A percentile compares a stretch with the other conserved stretches of the same genome.
phyloP scores from a whole-genome alignment of 208 protist genomes.

The Wallacemonas sp. region DNA sequence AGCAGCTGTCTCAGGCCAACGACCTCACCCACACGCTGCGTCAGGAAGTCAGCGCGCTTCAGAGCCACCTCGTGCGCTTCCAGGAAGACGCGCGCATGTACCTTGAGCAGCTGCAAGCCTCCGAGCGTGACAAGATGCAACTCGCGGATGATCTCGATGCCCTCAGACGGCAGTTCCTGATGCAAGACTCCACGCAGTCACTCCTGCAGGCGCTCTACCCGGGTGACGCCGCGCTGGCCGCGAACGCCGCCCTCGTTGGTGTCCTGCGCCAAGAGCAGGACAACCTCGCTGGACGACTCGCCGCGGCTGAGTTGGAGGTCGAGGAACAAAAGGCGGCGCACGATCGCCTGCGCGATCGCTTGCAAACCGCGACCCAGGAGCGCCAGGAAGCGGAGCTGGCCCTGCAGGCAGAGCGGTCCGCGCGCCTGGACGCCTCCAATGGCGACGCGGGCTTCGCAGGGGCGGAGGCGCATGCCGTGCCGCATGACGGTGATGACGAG shows the following conservation, averaged over 20 bases:
- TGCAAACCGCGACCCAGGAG: conserved; percentile 12
- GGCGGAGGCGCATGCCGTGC: too few species aligned
- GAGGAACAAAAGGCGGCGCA: conserved; percentile 2
- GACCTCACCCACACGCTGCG: conserved; percentile 8
- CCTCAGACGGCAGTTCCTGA: conserved; percentile 36
- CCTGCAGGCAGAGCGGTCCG: conserved; percentile 24
- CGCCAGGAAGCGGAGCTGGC: conserved; percentile 21
- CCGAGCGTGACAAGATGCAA: not conserved
- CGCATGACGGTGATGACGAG: too few species aligned
- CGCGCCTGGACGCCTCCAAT: conserved; percentile 14
- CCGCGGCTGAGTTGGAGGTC: conserved; percentile 10
- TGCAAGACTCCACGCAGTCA: conserved; percentile 42
- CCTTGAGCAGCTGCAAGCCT: conserved; percentile 2
- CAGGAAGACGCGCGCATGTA: conserved; percentile 10
- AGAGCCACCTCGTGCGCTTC: conserved; percentile 16
- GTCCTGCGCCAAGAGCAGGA: conserved; percentile 1
- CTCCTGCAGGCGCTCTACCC: conserved; percentile 62
- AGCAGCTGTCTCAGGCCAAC: conserved; percentile 1
- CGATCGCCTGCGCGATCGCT: not conserved
- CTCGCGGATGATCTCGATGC: conserved; percentile 17
- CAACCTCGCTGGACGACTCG: conserved; percentile 4
- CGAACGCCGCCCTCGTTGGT: conserved; percentile 22
- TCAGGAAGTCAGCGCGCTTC: conserved; percentile 18
- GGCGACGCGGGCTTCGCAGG: not conserved
- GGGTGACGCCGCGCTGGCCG: conserved; percentile 42